These are phyloP conservation scores for Colletotrichum sp. DNA, from an alignment of 2,329 filamentous ascomycete species.

Conservation along the genomic window DNA sequence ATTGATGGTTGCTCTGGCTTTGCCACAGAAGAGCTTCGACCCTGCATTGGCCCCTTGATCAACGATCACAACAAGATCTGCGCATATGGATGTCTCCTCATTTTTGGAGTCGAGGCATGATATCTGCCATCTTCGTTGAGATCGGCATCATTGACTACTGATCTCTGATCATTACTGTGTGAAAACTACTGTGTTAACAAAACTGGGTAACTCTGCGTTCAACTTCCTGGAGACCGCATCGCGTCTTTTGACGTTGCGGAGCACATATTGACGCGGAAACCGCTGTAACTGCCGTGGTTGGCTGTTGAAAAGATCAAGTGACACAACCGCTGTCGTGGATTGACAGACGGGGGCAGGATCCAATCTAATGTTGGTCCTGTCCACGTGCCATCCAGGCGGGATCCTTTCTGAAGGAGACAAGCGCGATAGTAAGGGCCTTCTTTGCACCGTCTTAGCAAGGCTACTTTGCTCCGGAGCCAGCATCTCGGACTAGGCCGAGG, in stretches of 20 bases:
- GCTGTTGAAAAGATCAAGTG: constrained; percentile 17
- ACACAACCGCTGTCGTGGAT: constrained; percentile 20
- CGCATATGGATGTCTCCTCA: background rate
- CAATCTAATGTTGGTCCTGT: background rate
- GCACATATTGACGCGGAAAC: background rate
- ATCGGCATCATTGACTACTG: background rate
- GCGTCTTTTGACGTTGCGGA: background rate
- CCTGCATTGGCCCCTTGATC: background rate
- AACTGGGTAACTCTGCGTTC: background rate
- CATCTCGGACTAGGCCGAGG: constrained; percentile 61
- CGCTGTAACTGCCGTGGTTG: background rate
- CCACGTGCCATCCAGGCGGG: constrained; percentile 37
- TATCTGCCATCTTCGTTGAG: background rate
- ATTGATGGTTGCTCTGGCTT: background rate
- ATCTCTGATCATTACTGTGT: background rate
- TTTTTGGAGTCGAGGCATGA: background rate
- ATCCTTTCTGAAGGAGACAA: constrained; percentile 63
- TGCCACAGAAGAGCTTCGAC: background rate
- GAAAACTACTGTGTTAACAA: background rate
- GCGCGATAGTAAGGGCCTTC: constrained; percentile 59
- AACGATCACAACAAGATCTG: background rate
- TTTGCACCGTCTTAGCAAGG: constrained; percentile 29
- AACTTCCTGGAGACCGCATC: background rate
- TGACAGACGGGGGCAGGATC: constrained; percentile 9
- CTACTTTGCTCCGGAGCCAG: constrained; percentile 63